These are phyloP conservation scores for Jamesozyma jinghongensis DNA, from an alignment of 805 yeast species.

Conservation along the genomic window DNA sequence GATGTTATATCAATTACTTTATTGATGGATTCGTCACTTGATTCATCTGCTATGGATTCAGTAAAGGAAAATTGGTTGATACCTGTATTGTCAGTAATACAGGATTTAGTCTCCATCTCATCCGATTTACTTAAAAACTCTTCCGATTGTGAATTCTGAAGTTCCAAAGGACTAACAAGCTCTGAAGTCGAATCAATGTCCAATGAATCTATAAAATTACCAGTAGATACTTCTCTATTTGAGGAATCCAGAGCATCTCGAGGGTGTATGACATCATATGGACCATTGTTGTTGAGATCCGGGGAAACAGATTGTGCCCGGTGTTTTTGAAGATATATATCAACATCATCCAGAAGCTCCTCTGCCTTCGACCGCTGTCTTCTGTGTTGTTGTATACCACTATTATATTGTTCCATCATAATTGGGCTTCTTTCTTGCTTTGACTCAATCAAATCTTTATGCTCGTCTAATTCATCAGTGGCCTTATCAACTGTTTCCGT, in stretches of 20 bases:
- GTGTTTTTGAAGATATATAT: constrained; percentile 18
- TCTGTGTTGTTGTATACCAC: constrained; percentile 10
- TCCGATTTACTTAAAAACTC: neutral
- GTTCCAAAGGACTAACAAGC: neutral
- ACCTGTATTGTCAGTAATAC: neutral
- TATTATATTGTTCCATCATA: too few species aligned
- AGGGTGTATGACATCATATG: neutral
- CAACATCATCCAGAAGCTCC: constrained; percentile 28
- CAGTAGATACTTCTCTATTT: neutral
- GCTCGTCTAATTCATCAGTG: too few species aligned
- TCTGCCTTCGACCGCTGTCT: constrained; percentile 29
- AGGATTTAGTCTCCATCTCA: neutral
- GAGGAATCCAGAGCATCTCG: neutral
- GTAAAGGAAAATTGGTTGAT: constrained; percentile 14
- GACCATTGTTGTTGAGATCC: neutral
- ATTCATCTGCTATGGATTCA: constrained; percentile 10
- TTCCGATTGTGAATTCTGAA: neutral
- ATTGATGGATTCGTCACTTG: constrained; percentile 3
- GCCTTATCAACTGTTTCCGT: too few species aligned
- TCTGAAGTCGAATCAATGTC: neutral
- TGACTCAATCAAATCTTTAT: too few species aligned
- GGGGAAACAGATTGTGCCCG: constrained; percentile 6
- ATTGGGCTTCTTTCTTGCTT: neutral
- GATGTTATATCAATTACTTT: neutral
- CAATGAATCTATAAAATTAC: neutral